These are phyloP conservation scores for Aquilaria yunnanensis DNA, from an alignment of 345 rosid species.

Conservation along the genomic window DNA sequence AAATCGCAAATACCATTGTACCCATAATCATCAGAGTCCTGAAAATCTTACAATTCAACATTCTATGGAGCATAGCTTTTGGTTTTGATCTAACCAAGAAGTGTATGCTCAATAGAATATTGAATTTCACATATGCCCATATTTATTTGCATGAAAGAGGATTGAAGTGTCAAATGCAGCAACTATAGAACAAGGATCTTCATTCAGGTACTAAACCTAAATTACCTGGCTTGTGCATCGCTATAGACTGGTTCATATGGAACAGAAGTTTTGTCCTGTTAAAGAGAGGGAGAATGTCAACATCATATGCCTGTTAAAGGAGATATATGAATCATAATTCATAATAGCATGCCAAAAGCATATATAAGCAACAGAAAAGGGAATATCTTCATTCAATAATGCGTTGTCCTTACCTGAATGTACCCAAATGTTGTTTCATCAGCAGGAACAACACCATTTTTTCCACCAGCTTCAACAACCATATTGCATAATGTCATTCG, in stretches of 20 bases:
- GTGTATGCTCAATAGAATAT: too few relatives aligned
- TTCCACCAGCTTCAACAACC: conserved; percentile 99
- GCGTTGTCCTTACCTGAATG: conserved; percentile 55
- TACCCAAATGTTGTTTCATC: conserved; percentile 86
- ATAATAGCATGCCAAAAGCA: not conserved
- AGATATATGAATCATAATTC: not conserved
- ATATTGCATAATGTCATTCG: conserved; percentile 96
- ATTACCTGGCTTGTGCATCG: conserved; percentile 79
- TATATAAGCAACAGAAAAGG: not conserved
- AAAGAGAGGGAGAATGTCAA: conserved; percentile 13
- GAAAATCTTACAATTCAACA: too few relatives aligned
- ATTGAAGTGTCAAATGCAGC: too few relatives aligned
- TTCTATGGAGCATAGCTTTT: too few relatives aligned
- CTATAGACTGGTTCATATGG: conserved; percentile 89
- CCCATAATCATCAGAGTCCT: too few relatives aligned
- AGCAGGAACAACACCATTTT: conserved; percentile 93
- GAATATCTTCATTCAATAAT: not conserved
- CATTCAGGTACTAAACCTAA: too few relatives aligned
- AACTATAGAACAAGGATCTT: too few relatives aligned
- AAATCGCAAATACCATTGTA: too few relatives aligned
- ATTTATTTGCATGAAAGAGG: too few relatives aligned
- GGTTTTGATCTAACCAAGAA: too few relatives aligned
- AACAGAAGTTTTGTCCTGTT: conserved; percentile 77
- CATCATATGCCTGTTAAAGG: not conserved
- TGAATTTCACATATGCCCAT: too few relatives aligned